Evolutionary conservation across 768 basidiomycete genomes (phyloP), one percentile per base, ranked within the genome.

Genomic region (Mrakia gelida): DNA sequence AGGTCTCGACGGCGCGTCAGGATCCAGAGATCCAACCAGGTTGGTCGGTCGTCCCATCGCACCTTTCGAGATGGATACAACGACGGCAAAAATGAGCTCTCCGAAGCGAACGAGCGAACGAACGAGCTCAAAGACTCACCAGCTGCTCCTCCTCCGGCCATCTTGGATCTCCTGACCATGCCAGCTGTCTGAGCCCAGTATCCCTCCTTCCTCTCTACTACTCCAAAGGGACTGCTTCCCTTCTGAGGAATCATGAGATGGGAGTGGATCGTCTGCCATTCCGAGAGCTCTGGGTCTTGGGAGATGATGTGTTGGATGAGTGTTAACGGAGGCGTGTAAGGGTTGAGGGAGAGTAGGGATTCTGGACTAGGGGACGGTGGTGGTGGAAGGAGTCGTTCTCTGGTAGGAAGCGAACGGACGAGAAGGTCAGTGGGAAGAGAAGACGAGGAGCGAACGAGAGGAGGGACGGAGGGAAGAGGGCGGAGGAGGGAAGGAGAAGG

Each of bases 291-390:
- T 94, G 89, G 2, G 91, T 86, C 0, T 89, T 89, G 0, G 90
- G 92, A 4, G 87, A 95, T 88, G 72, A 92, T 88, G 3, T 89
- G 88, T 82, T 92, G 90, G 0, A 91, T 91, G 38, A 95, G 87
- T 0, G 90, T 90, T 7, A 89, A 87, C 0, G 91, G 90, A 0
- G 94, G 92, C 0, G 91, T 92, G 84, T 94, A 95, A 0, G 93
- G 92, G 82, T 95, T 94, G 80, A 88, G 85, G 2, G 87, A 81
- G 54, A 94, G 86, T 15, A 93, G 84, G 7, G 86, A 85, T 72
- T 86, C 87, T 0, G 92, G 87, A 28, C 88, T 85, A 18, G 88
- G 87, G 34, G 85, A 84, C 0, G 85, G 81, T 5, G 86, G 84
- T n/a, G 86, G 83, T 62, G 89, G 88, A 0, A 88, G 90, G 86